Percentiles rank a stretch among this genome's conserved stretches.
These are phyloP conservation scores for Amoebophrya sp. DNA, from an alignment of 169 alveolate species.

Conservation along the genomic window DNA sequence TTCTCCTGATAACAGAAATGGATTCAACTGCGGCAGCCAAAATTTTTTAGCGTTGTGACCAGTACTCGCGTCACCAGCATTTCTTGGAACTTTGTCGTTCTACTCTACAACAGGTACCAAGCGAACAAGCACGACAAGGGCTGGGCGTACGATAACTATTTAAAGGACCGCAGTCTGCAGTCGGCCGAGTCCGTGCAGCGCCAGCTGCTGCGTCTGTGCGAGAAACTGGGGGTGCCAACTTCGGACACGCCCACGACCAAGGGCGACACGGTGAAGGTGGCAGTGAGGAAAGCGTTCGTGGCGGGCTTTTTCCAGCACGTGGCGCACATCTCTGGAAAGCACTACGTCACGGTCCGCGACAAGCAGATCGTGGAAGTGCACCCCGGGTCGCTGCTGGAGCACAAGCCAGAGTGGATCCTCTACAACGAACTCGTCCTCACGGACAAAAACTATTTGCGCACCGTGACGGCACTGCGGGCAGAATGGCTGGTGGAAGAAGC, in stretches of 20 bases:
- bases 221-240: neutral
- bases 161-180: neutral
- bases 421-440: neutral
- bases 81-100: no score
- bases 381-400: neutral
- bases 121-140: neutral
- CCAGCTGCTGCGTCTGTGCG: neutral
- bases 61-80: no score
- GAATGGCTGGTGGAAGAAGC: neutral
- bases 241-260: neutral
- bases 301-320: neutral
- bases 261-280: neutral
- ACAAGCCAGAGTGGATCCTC: neutral
- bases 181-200: neutral
- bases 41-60: no score
- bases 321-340: neutral
- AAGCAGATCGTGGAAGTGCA: neutral
- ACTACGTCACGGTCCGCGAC: neutral
- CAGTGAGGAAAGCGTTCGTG: neutral
- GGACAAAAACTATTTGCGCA: neutral
- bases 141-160: neutral
- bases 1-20: no score
- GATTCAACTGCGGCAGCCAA: no score
- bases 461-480: neutral
- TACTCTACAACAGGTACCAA: neutral